Conservation (phyloP, 352 stramenopile species). For the Phytophthora aleatoria region DNA sequence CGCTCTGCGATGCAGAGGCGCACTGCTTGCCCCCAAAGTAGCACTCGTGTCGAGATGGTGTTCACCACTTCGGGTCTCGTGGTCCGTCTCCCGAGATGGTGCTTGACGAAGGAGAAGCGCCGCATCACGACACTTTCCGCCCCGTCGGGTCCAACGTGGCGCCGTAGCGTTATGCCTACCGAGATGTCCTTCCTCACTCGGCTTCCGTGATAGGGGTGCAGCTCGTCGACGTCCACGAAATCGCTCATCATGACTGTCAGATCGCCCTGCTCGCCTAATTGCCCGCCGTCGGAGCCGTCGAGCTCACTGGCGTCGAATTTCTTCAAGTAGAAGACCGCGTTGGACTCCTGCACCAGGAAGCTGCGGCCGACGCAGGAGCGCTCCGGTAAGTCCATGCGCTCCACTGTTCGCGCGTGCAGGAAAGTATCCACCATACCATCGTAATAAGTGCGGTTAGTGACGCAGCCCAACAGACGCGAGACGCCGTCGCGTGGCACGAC, state of each 20-base stretch:
- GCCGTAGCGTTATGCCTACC: conserved; percentile 55
- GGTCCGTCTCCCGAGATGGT: conserved; percentile 52
- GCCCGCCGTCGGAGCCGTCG: conserved; percentile 13
- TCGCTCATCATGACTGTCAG: conserved; percentile 55
- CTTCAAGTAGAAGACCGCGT: conserved; percentile 64
- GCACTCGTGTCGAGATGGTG: conserved; percentile 66
- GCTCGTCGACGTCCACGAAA: conserved; percentile 64
- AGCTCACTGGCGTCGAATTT: conserved; percentile 22
- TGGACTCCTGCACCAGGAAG: conserved; percentile 71
- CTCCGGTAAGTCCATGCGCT: conserved; percentile 60
- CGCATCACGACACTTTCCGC: conserved; percentile 56
- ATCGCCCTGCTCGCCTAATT: conserved; percentile 29
- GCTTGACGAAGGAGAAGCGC: conserved; percentile 72
- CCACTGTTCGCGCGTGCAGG: conserved; percentile 61
- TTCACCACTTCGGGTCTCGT: conserved; percentile 57
- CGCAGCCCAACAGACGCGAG: conserved; percentile 55
- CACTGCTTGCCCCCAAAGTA: conserved; percentile 68
- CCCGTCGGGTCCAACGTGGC: conserved; percentile 43
- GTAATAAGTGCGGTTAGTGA: conserved; percentile 71
- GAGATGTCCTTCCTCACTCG: conserved; percentile 66
- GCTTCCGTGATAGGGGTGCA: conserved; percentile 56
- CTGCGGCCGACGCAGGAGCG: conserved; percentile 34
- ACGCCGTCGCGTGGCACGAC: conserved; percentile 58
- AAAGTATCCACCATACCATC: conserved; percentile 59
- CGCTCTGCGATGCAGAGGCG: conserved; percentile 54